Conservation (phyloP, 2,329 filamentous ascomycete genomes). For the Pseudofabraea citricarpa region DNA sequence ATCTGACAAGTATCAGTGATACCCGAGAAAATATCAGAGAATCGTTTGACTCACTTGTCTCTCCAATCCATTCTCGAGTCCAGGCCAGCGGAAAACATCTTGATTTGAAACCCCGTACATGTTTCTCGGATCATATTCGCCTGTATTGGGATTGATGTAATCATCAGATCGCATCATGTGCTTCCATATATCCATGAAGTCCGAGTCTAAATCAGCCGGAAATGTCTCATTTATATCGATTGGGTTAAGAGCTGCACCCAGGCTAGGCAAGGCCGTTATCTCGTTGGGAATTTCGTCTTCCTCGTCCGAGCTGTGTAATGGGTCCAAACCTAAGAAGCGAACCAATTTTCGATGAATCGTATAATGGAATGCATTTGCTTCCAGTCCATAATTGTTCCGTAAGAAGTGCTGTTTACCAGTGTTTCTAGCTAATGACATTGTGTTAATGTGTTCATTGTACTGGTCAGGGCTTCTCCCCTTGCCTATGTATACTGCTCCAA, state of each 20-base stretch:
- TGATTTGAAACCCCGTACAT: constrained; percentile 61
- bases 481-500: constrained; percentile 55
- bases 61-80: constrained; percentile 50
- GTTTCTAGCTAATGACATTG: neutral
- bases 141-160: constrained; percentile 53
- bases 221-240: neutral
- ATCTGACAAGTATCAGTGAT: constrained; percentile 22
- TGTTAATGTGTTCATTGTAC: neutral
- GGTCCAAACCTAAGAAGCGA: neutral
- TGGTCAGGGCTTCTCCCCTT: constrained; percentile 23
- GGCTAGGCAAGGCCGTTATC: too few species aligned
- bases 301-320: neutral
- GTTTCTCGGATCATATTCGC: constrained; percentile 56
- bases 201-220: constrained; percentile 46
- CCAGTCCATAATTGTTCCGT: neutral
- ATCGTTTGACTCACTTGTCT: constrained; percentile 32
- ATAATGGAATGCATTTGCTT: neutral
- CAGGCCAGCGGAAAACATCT: constrained; percentile 60
- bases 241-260: neutral
- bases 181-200: constrained; percentile 48
- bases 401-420: neutral
- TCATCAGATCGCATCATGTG: constrained; percentile 53
- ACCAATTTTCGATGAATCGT: neutral
- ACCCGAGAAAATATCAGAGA: neutral
- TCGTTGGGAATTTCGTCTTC: too few species aligned